Percentiles rank a stretch among this genome's conserved stretches.
Evolutionary conservation across 1,284 basidiomycete species (phyloP).

Genomic region (Pascua guehoae): DNA sequence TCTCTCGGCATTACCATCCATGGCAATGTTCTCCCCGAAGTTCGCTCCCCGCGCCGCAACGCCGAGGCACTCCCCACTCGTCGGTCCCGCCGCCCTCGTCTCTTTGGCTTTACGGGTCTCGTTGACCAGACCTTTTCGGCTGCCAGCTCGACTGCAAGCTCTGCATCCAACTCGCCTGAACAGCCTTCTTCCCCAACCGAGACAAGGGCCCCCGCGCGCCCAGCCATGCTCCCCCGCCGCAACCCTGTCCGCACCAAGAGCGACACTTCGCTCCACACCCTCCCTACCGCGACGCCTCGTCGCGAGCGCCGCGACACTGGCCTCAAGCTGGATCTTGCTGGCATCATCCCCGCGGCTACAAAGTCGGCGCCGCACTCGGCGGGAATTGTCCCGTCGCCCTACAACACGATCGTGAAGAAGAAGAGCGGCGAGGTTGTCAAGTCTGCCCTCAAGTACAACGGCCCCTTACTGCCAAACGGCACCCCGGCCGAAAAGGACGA

Average conservation of each 20-base stretch:
- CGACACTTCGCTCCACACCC: constrained; percentile 29
- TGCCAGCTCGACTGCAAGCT: constrained; percentile 25
- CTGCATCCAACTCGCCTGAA: constrained; percentile 20
- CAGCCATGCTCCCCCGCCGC: constrained; percentile 20
- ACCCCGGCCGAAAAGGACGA: constrained; percentile 54
- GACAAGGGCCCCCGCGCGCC: background rate
- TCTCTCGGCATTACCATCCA: constrained; percentile 11
- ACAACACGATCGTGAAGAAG: constrained; percentile 60
- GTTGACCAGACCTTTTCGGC: constrained; percentile 26
- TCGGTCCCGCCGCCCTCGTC: constrained; percentile 38
- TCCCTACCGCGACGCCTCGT: constrained; percentile 11
- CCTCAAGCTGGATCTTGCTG: constrained; percentile 47
- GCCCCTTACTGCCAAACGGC: constrained; percentile 46
- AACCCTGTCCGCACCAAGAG: constrained; percentile 30
- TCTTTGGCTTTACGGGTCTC: constrained; percentile 48
- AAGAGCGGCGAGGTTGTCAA: constrained; percentile 91
- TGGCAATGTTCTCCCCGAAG: constrained; percentile 38
- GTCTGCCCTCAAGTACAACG: constrained; percentile 76
- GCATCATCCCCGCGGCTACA: constrained; percentile 28
- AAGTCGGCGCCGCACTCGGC: constrained; percentile 19
- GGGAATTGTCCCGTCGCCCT: constrained; percentile 32
- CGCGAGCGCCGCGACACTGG: constrained; percentile 37
- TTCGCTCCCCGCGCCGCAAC: constrained; percentile 38
- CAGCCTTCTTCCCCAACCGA: background rate
- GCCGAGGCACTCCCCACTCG: constrained; percentile 26